phyloP scores from a whole-genome alignment of 78 protist genomes.

The Acrasis kona region DNA sequence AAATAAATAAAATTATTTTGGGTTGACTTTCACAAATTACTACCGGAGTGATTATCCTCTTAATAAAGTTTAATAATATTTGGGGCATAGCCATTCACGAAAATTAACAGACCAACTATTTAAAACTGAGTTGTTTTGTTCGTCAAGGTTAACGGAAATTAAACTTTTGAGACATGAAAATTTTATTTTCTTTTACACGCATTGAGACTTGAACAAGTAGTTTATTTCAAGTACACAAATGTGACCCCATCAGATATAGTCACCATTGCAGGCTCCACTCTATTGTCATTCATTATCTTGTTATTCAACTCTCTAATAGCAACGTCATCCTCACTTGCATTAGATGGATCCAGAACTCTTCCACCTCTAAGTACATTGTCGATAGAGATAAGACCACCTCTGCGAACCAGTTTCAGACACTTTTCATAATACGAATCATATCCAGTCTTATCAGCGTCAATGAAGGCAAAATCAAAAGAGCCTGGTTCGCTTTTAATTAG shows the following conservation, averaged over 20 bases:
- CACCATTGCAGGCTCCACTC: slow-evolving; percentile 27
- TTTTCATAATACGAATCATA: slow-evolving; percentile 53
- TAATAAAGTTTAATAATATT: too few species aligned
- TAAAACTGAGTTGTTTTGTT: too few species aligned
- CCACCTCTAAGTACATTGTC: slow-evolving; percentile 48
- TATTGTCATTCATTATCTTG: slow-evolving; percentile 17
- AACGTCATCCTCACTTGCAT: neutral
- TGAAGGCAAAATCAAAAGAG: slow-evolving; percentile 55
- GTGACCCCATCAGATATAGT: slow-evolving; percentile 53
- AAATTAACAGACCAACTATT: too few species aligned
- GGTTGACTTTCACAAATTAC: too few species aligned
- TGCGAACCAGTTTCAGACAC: slow-evolving; percentile 30
- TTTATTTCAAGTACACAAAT: too few species aligned
- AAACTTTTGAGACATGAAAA: too few species aligned
- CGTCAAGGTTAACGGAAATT: too few species aligned
- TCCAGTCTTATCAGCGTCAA: slow-evolving; percentile 56
- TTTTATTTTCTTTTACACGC: too few species aligned
- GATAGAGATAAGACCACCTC: slow-evolving; percentile 52
- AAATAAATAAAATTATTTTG: too few species aligned
- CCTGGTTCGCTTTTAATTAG: slow-evolving; percentile 30
- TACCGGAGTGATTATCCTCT: too few species aligned
- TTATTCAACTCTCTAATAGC: slow-evolving; percentile 32
- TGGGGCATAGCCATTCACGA: too few species aligned
- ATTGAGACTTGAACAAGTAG: too few species aligned
- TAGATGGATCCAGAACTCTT: neutral